A percentile compares a stretch with the other conserved stretches of the same genome.
These are phyloP conservation scores for Echites panduratus DNA, from an alignment of 257 asterid species.

Conservation along the genomic window DNA sequence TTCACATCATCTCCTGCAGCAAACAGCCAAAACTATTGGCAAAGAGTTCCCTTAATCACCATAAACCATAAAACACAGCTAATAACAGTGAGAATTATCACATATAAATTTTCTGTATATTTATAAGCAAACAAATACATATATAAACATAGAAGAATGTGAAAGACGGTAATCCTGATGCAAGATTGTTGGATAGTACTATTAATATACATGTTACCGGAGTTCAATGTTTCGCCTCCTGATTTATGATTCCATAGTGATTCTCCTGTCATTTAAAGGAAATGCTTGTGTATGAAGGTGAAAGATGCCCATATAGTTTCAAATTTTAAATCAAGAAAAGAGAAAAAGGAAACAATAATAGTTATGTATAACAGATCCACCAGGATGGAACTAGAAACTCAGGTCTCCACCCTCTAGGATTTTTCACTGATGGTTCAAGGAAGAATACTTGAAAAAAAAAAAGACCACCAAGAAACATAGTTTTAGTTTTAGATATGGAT, in stretches of 20 bases:
- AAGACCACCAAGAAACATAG: neutral
- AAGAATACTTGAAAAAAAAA: too few relatives aligned
- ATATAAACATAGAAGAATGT: neutral
- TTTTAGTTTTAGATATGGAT: neutral
- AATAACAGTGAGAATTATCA: neutral
- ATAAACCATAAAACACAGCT: neutral
- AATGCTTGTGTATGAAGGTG: too few relatives aligned
- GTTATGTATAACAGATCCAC: slow-evolving; percentile 1
- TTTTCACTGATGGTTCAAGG: too few relatives aligned
- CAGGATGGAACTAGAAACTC: neutral
- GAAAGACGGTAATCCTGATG: too few relatives aligned
- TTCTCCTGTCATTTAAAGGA: too few relatives aligned
- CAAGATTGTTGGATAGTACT: too few relatives aligned
- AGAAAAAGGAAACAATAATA: too few relatives aligned
- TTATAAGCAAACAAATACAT: slow-evolving; percentile 1
- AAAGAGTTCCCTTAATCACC: neutral
- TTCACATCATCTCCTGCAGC: slow-evolving; percentile 23
- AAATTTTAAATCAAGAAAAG: too few relatives aligned
- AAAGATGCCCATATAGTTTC: too few relatives aligned
- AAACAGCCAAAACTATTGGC: neutral
- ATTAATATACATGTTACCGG: too few relatives aligned
- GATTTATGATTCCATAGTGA: too few relatives aligned
- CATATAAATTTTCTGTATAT: neutral
- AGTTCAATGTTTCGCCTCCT: too few relatives aligned
- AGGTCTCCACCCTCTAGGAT: neutral